phyloP scores from a whole-genome alignment of 768 basidiomycete species.

The Naganishia antarctica region DNA sequence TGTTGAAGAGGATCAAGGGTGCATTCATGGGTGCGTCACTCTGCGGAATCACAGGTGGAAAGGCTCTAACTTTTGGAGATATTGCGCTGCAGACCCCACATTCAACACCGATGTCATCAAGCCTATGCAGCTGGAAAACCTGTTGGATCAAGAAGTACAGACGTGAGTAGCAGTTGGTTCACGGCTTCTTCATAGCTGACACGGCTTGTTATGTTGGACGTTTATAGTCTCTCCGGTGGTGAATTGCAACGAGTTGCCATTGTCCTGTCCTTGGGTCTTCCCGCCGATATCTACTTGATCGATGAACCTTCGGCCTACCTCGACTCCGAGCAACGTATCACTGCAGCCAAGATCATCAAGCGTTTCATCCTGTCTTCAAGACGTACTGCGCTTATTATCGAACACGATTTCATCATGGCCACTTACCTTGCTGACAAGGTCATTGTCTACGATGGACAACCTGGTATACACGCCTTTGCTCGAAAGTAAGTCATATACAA shows the following conservation, averaged over 20 bases:
- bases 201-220: not conserved
- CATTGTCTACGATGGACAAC: slow-evolving; percentile 55
- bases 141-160: slow-evolving; percentile 97
- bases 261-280: slow-evolving; percentile 76
- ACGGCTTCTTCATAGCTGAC: slow-evolving; percentile 15
- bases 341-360: slow-evolving; percentile 96
- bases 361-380: slow-evolving; percentile 94
- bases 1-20: slow-evolving; percentile 88
- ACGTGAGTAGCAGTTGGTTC: slow-evolving; percentile 51
- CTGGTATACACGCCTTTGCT: slow-evolving; percentile 81
- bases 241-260: slow-evolving; percentile 97
- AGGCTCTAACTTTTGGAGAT: slow-evolving; percentile 10
- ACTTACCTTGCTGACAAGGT: slow-evolving; percentile 93
- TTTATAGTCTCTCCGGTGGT: slow-evolving; percentile 72
- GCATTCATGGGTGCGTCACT: slow-evolving; percentile 69
- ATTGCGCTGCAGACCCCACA: slow-evolving; percentile 62
- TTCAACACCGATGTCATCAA: slow-evolving; percentile 98
- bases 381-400: slow-evolving; percentile 97
- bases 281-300: slow-evolving; percentile 76
- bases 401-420: slow-evolving; percentile 99
- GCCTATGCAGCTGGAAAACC: slow-evolving; percentile 89
- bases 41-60: slow-evolving; percentile 28
- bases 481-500: slow-evolving; percentile 62
- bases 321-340: slow-evolving; percentile 99
- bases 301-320: slow-evolving; percentile 77